Percentiles rank a stretch among this genome's conserved stretches.
These are phyloP conservation scores for Darksidea phi DNA, from an alignment of 495 filamentous ascomycete genomes.

Conservation along the genomic window DNA sequence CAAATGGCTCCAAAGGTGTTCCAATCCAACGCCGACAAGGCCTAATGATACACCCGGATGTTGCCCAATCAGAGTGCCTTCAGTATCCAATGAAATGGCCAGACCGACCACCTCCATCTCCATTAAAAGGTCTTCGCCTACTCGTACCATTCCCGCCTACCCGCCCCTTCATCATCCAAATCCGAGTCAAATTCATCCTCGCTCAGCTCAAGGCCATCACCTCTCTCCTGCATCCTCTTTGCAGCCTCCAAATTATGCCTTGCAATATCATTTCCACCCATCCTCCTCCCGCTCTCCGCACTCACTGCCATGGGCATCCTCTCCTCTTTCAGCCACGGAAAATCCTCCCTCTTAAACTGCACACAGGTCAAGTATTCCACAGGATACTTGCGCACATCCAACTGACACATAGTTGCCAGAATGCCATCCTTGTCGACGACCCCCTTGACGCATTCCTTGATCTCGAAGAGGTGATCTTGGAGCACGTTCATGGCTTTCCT, in stretches of 20 bases:
- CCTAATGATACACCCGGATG: no score
- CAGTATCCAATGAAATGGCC: background rate
- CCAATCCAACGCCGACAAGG: no score
- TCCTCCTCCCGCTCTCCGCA: background rate
- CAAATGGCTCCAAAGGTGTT: no score
- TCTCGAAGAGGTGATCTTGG: conserved; percentile 34
- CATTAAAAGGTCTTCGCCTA: background rate
- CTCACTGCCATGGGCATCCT: background rate
- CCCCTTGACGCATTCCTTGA: conserved; percentile 35
- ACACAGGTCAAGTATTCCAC: conserved; percentile 45
- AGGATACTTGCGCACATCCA: conserved; percentile 22
- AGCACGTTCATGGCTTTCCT: conserved; percentile 38
- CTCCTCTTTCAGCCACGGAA: conserved; percentile 38
- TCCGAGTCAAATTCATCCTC: background rate
- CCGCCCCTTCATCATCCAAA: background rate
- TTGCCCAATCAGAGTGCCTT: no score
- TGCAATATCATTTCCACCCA: conserved; percentile 13
- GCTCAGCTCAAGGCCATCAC: background rate
- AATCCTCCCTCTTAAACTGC: conserved; percentile 37
- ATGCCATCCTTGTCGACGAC: conserved; percentile 12
- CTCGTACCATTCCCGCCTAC: conserved; percentile 5
- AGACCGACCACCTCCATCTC: no score
- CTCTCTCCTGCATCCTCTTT: background rate
- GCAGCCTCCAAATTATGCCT: conserved; percentile 6
- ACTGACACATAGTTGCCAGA: conserved; percentile 14